Evolutionary conservation across 495 filamentous ascomycete genomes (phyloP), one percentile per base, ranked within the genome.

Genomic region (Tetracladium setigerum): DNA sequence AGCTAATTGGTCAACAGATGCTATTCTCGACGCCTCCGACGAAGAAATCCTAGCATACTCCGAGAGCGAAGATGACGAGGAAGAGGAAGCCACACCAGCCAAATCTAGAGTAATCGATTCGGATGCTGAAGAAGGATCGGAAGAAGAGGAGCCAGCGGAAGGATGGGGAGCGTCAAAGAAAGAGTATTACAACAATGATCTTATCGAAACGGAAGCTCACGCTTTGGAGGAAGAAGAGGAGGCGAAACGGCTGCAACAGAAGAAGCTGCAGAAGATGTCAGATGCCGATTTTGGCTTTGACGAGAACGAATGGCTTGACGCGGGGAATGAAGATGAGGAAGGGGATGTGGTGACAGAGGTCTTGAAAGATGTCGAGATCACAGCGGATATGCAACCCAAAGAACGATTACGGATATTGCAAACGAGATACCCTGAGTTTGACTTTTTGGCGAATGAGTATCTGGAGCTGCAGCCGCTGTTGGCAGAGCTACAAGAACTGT

Each of bases 241-340:
- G 58, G 92, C 91, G 18, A 78, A 79, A 56, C 70, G 89, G 38
- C 62, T 97, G 22, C 92, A 97, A 65, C 78, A 87, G 60, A 96
- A 94, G 74, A 89, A 88, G 54, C 62, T 96, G 38, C 70, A 86
- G 55, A 79, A 81, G 49, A 87, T 95, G 82, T 73, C 80, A 13
- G 89, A 92, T 58, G 86, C 81, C 34, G 94, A 98, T 61, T 97
- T 95, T 57, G 81, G 86, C 1, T 94, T 95, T 45, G 87, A 96
- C 53, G 87, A 94, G 61, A 74, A 76, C 33, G 88, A 91, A 46
- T 96, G 91, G 92, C 53, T 78, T 16, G 72, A 69, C 22, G 56
- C 66, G 10, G 59, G 58, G 10, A 58, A 54, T 14, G 61, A 67
- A 4, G 66, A 59, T 1, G 77, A 64, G 4, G 64, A 70, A 22